phyloP scores from a whole-genome alignment of 768 basidiomycete genomes.

The Suillus americanus region DNA sequence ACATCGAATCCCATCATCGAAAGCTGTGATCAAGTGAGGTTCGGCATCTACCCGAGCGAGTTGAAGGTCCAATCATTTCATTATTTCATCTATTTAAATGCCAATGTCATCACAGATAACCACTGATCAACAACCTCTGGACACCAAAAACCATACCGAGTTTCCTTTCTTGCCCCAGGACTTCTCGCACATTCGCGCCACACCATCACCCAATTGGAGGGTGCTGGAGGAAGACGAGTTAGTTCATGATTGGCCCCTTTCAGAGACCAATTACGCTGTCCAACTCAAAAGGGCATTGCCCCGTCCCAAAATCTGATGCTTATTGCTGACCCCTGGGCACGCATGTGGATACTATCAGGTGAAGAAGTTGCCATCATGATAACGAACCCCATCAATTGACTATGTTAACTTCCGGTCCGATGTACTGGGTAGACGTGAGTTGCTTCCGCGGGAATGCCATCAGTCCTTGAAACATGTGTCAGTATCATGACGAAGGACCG shows the following conservation, averaged over 20 bases:
- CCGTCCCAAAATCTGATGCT: not conserved
- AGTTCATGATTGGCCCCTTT: slow-evolving; percentile 24
- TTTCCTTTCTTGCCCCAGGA: slow-evolving; percentile 61
- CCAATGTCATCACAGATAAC: not conserved
- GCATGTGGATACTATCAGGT: not conserved
- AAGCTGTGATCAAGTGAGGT: slow-evolving; percentile 60
- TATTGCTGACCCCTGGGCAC: not conserved
- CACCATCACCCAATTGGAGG: slow-evolving; percentile 78
- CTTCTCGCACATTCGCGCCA: slow-evolving; percentile 78
- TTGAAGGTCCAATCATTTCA: not conserved
- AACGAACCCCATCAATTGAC: not conserved
- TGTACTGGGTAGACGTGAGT: not conserved
- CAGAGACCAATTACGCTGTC: not conserved
- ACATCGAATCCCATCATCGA: slow-evolving; percentile 82
- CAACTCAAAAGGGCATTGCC: not conserved
- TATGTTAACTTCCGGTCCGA: not conserved
- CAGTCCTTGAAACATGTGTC: no score
- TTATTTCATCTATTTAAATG: not conserved
- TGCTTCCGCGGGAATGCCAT: no score
- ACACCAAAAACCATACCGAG: not conserved
- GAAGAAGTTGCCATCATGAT: not conserved
- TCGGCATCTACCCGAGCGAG: slow-evolving; percentile 57
- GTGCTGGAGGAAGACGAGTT: slow-evolving; percentile 14
- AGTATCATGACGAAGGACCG: no score
- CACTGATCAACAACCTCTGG: not conserved